These are phyloP conservation scores for Jamesozyma piceae DNA, from an alignment of 805 yeast species.

Conservation along the genomic window DNA sequence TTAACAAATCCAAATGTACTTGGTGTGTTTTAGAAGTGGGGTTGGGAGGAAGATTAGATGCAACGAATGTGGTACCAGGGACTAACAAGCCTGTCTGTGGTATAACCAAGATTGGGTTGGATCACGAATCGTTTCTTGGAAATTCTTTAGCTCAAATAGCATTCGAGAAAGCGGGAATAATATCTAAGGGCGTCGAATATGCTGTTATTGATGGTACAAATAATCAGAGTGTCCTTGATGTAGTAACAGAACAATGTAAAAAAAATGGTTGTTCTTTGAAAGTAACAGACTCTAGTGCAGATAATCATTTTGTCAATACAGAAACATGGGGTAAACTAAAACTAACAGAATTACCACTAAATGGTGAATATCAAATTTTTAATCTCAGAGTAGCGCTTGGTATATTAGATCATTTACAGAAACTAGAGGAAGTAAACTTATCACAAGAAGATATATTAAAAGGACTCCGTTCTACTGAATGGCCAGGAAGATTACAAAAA, in stretches of 20 bases:
- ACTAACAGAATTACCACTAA: slow-evolving; percentile 42
- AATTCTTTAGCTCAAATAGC: slow-evolving; percentile 58
- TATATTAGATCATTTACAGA: slow-evolving; percentile 35
- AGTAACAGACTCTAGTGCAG: slow-evolving; percentile 14
- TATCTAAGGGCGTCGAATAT: slow-evolving; percentile 39
- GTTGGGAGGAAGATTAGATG: slow-evolving; percentile 80
- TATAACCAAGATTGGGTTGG: slow-evolving; percentile 77
- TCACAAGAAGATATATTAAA: slow-evolving; percentile 30
- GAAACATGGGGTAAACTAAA: slow-evolving; percentile 26
- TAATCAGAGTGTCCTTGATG: slow-evolving; percentile 39
- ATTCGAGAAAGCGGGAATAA: slow-evolving; percentile 75
- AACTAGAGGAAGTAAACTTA: slow-evolving; percentile 22
- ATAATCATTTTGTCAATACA: slow-evolving; percentile 14
- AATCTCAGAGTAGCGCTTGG: slow-evolving; percentile 63
- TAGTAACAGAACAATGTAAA: slow-evolving; percentile 34
- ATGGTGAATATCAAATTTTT: slow-evolving; percentile 63
- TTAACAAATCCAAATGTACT: slow-evolving; percentile 48
- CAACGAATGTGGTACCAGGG: slow-evolving; percentile 64
- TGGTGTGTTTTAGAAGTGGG: slow-evolving; percentile 91
- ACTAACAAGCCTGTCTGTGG: slow-evolving; percentile 52
- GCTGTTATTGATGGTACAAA: slow-evolving; percentile 70
- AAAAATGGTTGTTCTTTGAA: slow-evolving; percentile 24
- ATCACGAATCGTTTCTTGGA: slow-evolving; percentile 76
- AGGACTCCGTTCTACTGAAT: slow-evolving; percentile 49
- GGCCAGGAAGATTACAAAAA: slow-evolving; percentile 86